phyloP scores from a whole-genome alignment of 352 stramenopile species.

The Globisporangium apiculatum region DNA sequence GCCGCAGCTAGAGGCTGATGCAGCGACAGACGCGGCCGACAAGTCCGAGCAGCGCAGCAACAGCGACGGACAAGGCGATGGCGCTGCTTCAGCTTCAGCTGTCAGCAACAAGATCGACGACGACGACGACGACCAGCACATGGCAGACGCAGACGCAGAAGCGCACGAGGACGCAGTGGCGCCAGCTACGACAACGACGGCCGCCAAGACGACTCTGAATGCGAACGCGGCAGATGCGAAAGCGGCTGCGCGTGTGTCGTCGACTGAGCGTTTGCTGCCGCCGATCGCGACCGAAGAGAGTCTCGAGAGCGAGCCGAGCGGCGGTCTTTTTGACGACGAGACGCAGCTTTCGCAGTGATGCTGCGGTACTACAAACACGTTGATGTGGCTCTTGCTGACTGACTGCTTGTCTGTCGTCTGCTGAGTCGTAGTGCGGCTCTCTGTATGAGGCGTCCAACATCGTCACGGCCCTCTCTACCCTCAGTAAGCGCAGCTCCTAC shows the following conservation, averaged over 20 bases:
- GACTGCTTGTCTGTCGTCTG: neutral
- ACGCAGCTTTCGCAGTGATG: constrained; percentile 22
- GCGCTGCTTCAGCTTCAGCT: neutral
- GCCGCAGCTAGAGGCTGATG: neutral
- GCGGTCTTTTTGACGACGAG: constrained; percentile 31
- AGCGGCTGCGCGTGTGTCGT: neutral
- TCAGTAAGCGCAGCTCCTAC: constrained; percentile 1
- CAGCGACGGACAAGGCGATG: neutral
- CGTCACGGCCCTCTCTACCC: too few relatives aligned
- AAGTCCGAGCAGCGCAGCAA: neutral
- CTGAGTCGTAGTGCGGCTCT: neutral
- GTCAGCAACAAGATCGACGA: constrained; percentile 10
- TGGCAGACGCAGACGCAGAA: constrained; percentile 5
- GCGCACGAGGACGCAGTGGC: constrained; percentile 5
- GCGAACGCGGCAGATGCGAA: neutral
- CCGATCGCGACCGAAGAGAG: constrained; percentile 13
- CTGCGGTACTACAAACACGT: neutral
- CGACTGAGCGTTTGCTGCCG: constrained; percentile 3
- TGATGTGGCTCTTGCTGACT: neutral
- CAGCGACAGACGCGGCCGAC: too few relatives aligned
- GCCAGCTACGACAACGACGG: neutral
- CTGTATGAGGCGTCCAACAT: neutral
- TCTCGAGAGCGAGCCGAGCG: constrained; percentile 15
- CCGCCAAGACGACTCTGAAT: neutral
- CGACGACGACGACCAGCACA: constrained; percentile 5